These are phyloP conservation scores for Colletotrichum caudatum DNA, from an alignment of 2,329 filamentous ascomycete genomes.

Conservation along the genomic window DNA sequence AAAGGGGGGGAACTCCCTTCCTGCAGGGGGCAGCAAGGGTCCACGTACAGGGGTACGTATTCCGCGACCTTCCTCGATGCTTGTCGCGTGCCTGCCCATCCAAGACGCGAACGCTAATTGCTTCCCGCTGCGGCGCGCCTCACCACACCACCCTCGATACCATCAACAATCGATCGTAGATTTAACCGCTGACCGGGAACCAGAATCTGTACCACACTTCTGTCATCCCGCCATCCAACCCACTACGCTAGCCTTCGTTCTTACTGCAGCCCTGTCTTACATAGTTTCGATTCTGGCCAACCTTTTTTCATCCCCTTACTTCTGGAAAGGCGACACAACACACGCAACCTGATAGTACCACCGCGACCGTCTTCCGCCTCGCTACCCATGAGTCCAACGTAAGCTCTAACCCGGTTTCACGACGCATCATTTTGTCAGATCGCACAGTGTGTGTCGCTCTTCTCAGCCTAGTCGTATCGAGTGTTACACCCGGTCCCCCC, in stretches of 20 bases:
- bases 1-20: not conserved
- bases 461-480: conserved; percentile 1
- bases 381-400: not conserved
- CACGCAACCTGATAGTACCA: not conserved
- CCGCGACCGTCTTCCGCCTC: not conserved
- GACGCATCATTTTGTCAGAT: too few species aligned
- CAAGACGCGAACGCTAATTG: conserved; percentile 33
- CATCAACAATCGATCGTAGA: not conserved
- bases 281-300: not conserved
- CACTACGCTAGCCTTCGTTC: not conserved
- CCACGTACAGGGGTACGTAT: conserved; percentile 1
- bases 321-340: not conserved
- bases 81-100: conserved; percentile 3
- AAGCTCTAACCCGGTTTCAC: not conserved
- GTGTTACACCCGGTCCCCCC: not conserved
- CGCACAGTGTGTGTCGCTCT: not conserved
- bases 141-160: not conserved
- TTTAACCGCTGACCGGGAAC: not conserved
- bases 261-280: not conserved
- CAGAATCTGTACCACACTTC: not conserved
- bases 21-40: conserved; percentile 1
- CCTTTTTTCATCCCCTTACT: not conserved
- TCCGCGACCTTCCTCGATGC: not conserved
- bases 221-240: not conserved
- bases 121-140: conserved; percentile 12